These are phyloP conservation scores for Neophaeococcomyces aloes DNA, from an alignment of 2,329 filamentous ascomycete genomes.

Conservation along the genomic window DNA sequence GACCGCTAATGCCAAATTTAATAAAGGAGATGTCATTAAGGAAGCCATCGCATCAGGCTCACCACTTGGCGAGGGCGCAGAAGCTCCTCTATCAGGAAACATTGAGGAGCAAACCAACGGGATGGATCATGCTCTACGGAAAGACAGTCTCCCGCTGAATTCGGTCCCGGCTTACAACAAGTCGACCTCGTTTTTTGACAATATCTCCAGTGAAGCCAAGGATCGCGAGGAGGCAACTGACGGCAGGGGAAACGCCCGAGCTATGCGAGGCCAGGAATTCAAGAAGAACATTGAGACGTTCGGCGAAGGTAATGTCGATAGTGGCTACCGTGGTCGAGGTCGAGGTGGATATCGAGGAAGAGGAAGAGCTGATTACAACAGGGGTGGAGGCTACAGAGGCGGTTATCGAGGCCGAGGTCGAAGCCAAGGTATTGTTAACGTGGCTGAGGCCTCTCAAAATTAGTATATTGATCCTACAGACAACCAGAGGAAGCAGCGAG, in stretches of 20 bases:
- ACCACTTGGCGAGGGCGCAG: constrained; percentile 39
- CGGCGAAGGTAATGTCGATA: constrained; percentile 88
- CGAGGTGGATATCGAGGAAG: constrained; percentile 57
- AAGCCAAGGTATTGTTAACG: constrained; percentile 12
- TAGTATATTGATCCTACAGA: not conserved
- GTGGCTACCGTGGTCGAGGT: constrained; percentile 68
- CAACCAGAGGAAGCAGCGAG: too few relatives aligned
- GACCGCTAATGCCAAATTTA: constrained; percentile 75
- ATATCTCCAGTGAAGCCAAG: constrained; percentile 88
- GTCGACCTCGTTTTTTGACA: constrained; percentile 87
- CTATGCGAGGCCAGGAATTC: constrained; percentile 87
- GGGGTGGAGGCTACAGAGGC: constrained; percentile 33
- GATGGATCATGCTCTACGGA: constrained; percentile 16
- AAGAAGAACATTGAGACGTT: constrained; percentile 97
- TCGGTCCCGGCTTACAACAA: constrained; percentile 65
- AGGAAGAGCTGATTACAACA: constrained; percentile 40
- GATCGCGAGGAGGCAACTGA: constrained; percentile 66
- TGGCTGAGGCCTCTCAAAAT: not conserved
- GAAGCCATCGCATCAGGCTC: constrained; percentile 74
- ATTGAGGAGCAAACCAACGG: constrained; percentile 22
- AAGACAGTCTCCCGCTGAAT: constrained; percentile 20
- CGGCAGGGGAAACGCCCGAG: constrained; percentile 63
- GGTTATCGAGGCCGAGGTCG: constrained; percentile 25
- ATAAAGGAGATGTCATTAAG: constrained; percentile 76
- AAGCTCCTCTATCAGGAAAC: constrained; percentile 18